Percentiles rank a stretch among this genome's conserved stretches.
Evolutionary conservation across 306 rosid species (phyloP).

Genomic region (Prunus dulcis): DNA sequence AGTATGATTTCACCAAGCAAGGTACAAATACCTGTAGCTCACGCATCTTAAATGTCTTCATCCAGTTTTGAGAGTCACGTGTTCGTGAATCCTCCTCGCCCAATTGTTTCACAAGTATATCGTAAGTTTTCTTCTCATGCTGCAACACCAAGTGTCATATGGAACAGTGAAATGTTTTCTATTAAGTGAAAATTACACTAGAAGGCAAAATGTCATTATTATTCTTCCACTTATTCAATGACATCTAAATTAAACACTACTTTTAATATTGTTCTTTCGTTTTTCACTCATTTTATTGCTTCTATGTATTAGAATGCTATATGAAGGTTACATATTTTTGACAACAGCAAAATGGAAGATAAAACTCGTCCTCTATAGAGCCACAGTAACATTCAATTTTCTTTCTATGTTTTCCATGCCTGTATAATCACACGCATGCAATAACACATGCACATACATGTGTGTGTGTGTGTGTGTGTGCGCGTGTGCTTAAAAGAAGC

Average conservation of each 20-base stretch:
- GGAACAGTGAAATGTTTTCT: not conserved
- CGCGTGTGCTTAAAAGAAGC: too few species aligned
- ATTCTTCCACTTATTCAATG: not conserved
- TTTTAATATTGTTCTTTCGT: too few species aligned
- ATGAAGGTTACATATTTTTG: not conserved
- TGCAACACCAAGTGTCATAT: slow-evolving; percentile 28
- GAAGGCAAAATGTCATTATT: not conserved
- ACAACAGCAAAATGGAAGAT: too few species aligned
- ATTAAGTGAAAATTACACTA: not conserved
- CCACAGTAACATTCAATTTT: too few species aligned
- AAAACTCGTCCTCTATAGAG: too few species aligned
- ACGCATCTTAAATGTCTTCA: slow-evolving; percentile 95
- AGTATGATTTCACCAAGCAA: not conserved
- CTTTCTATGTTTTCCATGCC: too few species aligned
- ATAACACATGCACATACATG: too few species aligned
- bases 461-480: too few species aligned
- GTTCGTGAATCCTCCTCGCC: slow-evolving; percentile 98
- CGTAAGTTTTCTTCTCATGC: slow-evolving; percentile 97
- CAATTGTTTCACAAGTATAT: slow-evolving; percentile 93
- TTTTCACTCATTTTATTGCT: too few species aligned
- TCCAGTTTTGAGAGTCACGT: slow-evolving; percentile 90
- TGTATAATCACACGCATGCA: too few species aligned
- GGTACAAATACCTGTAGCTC: slow-evolving; percentile 68
- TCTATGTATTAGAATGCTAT: not conserved
- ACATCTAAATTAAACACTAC: not conserved